Conservation (phyloP, 805 yeast species). For the Schizosaccharomyces osmophilus region DNA sequence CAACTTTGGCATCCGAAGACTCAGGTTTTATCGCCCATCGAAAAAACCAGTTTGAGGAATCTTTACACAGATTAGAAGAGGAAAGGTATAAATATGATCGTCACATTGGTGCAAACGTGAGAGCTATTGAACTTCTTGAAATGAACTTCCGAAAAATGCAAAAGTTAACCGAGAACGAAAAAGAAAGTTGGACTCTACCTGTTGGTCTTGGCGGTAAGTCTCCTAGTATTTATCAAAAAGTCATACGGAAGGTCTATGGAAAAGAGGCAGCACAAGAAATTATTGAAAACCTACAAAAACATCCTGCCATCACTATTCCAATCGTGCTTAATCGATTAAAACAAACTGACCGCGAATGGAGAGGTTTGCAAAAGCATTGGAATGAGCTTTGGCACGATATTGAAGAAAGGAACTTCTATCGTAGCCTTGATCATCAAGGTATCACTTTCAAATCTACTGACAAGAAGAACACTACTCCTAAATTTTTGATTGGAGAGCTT, state of each 20-base stretch:
- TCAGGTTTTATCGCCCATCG: slow-evolving; percentile 95
- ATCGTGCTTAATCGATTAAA: slow-evolving; percentile 74
- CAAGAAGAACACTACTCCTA: slow-evolving; percentile 70
- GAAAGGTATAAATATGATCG: slow-evolving; percentile 94
- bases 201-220: slow-evolving; percentile 87
- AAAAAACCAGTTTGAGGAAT: slow-evolving; percentile 92
- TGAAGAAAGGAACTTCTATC: slow-evolving; percentile 82
- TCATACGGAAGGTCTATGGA: slow-evolving; percentile 76
- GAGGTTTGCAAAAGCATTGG: slow-evolving; percentile 95
- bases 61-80: slow-evolving; percentile 80
- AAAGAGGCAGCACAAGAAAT: slow-evolving; percentile 90
- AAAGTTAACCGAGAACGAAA: slow-evolving; percentile 78
- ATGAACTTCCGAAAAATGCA: slow-evolving; percentile 89
- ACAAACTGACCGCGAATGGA: slow-evolving; percentile 98
- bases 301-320: slow-evolving; percentile 88
- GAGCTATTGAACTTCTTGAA: slow-evolving; percentile 87
- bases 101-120: slow-evolving; percentile 77
- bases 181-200: slow-evolving; percentile 62
- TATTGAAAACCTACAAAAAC: slow-evolving; percentile 81
- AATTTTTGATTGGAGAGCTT: slow-evolving; percentile 80
- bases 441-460: slow-evolving; percentile 91
- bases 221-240: slow-evolving; percentile 75
- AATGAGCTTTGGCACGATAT: slow-evolving; percentile 96
- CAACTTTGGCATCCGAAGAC: slow-evolving; percentile 98
- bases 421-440: slow-evolving; percentile 86